Evolutionary conservation across 768 basidiomycete genomes (phyloP).

Genomic region (Amanita inopinata): DNA sequence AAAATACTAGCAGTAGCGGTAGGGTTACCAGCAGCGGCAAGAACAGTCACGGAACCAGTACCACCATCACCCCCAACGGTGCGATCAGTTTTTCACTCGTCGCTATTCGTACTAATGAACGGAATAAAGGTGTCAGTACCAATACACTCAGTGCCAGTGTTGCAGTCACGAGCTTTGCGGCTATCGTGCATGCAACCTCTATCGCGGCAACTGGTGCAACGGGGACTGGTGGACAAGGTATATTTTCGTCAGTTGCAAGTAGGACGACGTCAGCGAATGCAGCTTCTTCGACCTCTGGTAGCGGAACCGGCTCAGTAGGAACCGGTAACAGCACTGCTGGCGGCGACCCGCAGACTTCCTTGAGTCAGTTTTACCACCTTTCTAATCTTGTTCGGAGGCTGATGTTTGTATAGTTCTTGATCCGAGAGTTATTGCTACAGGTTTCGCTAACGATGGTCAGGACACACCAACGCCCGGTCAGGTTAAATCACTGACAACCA

Average conservation of each 20-base stretch:
- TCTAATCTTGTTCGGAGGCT: neutral
- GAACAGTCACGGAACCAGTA: too few relatives aligned
- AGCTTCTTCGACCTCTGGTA: neutral
- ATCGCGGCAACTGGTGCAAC: too few relatives aligned
- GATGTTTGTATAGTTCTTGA: constrained; percentile 26
- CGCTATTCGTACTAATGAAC: too few relatives aligned
- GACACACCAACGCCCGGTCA: constrained; percentile 32
- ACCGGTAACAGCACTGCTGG: constrained; percentile 4
- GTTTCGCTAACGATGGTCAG: constrained; percentile 37
- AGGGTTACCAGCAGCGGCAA: constrained; percentile 7
- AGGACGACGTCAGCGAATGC: constrained; percentile 5
- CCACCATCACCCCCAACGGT: too few relatives aligned
- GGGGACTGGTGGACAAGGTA: too few relatives aligned
- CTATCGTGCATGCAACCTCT: too few relatives aligned
- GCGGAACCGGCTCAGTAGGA: neutral
- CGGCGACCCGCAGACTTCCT: constrained; percentile 28
- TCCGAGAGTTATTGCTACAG: constrained; percentile 26
- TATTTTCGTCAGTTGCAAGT: neutral
- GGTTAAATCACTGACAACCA: constrained; percentile 39
- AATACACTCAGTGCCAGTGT: too few relatives aligned
- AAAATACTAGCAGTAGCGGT: neutral
- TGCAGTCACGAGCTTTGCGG: too few relatives aligned
- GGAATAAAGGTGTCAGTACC: too few relatives aligned
- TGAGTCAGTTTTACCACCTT: constrained; percentile 19
- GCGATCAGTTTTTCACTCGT: too few relatives aligned